Evolutionary conservation across 208 protist species (phyloP).

Genomic region (Endotrypanum monterogeii): DNA sequence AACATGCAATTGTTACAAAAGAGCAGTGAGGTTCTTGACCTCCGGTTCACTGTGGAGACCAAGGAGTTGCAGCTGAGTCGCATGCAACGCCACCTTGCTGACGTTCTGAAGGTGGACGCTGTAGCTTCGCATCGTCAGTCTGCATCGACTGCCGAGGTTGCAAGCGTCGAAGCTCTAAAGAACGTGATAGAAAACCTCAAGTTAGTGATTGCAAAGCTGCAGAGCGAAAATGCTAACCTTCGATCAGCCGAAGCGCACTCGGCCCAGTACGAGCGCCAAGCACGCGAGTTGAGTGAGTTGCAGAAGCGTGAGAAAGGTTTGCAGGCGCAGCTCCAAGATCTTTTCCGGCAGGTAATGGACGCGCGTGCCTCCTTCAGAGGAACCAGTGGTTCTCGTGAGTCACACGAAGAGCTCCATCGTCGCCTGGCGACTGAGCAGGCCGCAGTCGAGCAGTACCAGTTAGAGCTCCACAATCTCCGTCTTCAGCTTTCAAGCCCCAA

Average conservation of each 20-base stretch:
- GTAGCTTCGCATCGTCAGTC: conserved; percentile 8
- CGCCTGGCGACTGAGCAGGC: conserved; percentile 60
- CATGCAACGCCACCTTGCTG: conserved; percentile 67
- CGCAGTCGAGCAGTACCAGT: conserved; percentile 51
- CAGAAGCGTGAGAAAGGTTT: conserved; percentile 48
- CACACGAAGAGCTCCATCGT: conserved; percentile 39
- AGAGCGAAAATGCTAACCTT: conserved; percentile 72
- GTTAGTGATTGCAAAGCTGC: conserved; percentile 71
- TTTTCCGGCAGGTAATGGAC: conserved; percentile 25
- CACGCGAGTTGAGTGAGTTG: conserved; percentile 63
- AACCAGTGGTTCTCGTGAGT: conserved; percentile 6
- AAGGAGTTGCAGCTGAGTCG: conserved; percentile 60
- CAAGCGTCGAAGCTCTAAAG: conserved; percentile 39
- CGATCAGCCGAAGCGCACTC: conserved; percentile 28
- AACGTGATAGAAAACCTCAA: conserved; percentile 79
- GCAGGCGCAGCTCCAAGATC: conserved; percentile 28
- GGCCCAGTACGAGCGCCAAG: conserved; percentile 42
- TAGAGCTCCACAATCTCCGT: conserved; percentile 52
- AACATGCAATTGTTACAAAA: conserved; percentile 44
- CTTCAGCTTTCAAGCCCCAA: conserved; percentile 45
- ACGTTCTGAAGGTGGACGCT: conserved; percentile 49
- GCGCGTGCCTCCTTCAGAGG: conserved; percentile 20
- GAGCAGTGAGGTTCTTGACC: conserved; percentile 67
- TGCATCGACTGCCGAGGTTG: conserved; percentile 8
- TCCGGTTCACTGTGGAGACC: conserved; percentile 72